Base-by-base conservation (phyloP, 2,329 filamentous ascomycete genomes). In the Fusarium liriodendri region DNA sequence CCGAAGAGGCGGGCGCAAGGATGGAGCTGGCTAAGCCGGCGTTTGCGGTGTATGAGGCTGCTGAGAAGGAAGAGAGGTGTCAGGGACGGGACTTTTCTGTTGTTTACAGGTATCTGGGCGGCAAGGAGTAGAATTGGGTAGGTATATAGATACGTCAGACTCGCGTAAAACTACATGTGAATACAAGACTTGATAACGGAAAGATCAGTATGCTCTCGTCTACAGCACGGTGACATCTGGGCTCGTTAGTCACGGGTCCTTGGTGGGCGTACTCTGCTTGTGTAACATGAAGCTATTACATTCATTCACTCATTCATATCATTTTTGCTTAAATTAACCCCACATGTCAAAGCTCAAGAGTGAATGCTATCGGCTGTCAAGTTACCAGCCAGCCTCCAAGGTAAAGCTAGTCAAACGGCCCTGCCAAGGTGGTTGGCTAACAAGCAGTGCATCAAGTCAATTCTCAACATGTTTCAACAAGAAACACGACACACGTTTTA, bases 1-100 rank as follows among this genome's bases (percentile, higher is more conserved):
- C 93, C 0, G 81, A 87, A 58, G 91, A 94, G 82, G 91, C 90
- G 1, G 89, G 88, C 2, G 93, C 92, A 3, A 88, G 85, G 71
- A 86, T 95, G 63, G 90, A 89, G 75, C 83, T 96, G 45, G 93
- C 89, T 0, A 86, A 88, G 11, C 86, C 85, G 75, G 93, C 93
- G 2, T 87, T 85, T 40, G 85, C 89, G 57, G 89, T 96, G 8
- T 97, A 97, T 77, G 90, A 91, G 72, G 84, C 85, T 32, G 91
- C 92, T 0, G 91, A 92, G 79, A 83, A 87, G 74, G 85, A 87
- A 58, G 89, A 94, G 64, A 79, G 81, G 54, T 93, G 89, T 79
- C 89, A 89, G 72, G 92, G 93, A 1, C 89, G 92, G 67, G 94
- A 97, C 80, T 97, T 97, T 82, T 95, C 93, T 0, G 93, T 96